Conservation (phyloP, 1,284 basidiomycete species). For the Rhizoctonia solani region DNA sequence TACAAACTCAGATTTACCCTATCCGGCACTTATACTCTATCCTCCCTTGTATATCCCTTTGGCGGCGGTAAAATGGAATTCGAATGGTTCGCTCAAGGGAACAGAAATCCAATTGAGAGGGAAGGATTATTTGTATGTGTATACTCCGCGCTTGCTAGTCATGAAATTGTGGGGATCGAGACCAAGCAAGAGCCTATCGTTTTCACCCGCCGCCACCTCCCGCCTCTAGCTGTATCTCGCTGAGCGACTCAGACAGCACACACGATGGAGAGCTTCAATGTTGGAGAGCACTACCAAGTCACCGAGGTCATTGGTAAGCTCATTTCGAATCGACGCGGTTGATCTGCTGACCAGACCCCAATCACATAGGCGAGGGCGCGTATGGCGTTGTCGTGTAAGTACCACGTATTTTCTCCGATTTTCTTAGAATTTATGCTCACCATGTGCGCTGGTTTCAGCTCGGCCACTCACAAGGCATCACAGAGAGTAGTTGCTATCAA, state of each 20-base stretch:
- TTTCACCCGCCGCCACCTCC: slow-evolving; percentile 7
- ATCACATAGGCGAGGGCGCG: slow-evolving; percentile 67
- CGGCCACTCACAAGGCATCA: slow-evolving; percentile 67
- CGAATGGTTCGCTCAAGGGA: slow-evolving; percentile 1
- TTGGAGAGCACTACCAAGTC: slow-evolving; percentile 58
- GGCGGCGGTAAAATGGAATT: slow-evolving; percentile 8
- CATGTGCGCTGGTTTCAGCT: slow-evolving; percentile 49
- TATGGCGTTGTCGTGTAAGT: slow-evolving; percentile 74
- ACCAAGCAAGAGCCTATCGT: not conserved
- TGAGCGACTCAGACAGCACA: not conserved
- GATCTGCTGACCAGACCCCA: slow-evolving; percentile 17
- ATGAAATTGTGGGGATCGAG: slow-evolving; percentile 29
- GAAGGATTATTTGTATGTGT: slow-evolving; percentile 16
- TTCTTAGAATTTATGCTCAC: not conserved
- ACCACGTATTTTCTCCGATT: slow-evolving; percentile 38
- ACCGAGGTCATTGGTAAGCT: slow-evolving; percentile 68
- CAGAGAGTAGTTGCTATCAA: slow-evolving; percentile 75
- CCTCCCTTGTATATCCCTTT: slow-evolving; percentile 24
- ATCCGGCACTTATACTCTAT: slow-evolving; percentile 15
- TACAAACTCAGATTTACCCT: slow-evolving; percentile 26
- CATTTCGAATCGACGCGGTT: not conserved
- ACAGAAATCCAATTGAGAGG: slow-evolving; percentile 2
- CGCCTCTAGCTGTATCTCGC: not conserved
- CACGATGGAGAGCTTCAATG: slow-evolving; percentile 26
- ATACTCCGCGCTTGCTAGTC: slow-evolving; percentile 11